These are phyloP conservation scores for Ramaria sp. DNA, from an alignment of 768 basidiomycete genomes.

Conservation along the genomic window DNA sequence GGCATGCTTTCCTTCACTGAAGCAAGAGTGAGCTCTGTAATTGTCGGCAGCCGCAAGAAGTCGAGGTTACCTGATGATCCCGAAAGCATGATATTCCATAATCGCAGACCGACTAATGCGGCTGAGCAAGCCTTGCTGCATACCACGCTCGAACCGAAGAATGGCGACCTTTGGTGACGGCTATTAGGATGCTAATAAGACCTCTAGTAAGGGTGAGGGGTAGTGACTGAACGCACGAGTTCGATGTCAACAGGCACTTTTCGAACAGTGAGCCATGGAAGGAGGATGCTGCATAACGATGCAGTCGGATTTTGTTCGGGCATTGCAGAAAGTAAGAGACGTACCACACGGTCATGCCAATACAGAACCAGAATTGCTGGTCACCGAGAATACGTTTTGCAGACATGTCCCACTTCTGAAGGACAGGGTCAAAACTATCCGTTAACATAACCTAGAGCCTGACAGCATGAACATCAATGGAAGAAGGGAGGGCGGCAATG, in stretches of 20 bases:
- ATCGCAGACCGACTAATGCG: conserved; percentile 63
- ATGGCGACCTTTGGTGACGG: conserved; percentile 76
- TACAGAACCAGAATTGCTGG: conserved; percentile 70
- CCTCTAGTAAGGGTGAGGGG: neutral
- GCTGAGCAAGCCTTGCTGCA: conserved; percentile 73
- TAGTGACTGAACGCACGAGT: conserved; percentile 36
- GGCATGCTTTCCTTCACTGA: conserved; percentile 59
- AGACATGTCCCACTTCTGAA: conserved; percentile 45
- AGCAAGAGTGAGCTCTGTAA: neutral
- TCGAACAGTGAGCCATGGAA: conserved; percentile 70
- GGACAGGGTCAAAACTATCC: conserved; percentile 48
- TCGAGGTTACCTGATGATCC: conserved; percentile 54
- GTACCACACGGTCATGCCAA: conserved; percentile 66
- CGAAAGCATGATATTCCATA: conserved; percentile 79
- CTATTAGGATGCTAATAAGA: conserved; percentile 24
- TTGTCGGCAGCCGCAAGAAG: neutral
- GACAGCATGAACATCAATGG: conserved; percentile 40
- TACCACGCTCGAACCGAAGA: conserved; percentile 69
- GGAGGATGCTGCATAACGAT: conserved; percentile 37
- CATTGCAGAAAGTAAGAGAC: conserved; percentile 15
- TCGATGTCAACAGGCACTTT: conserved; percentile 68
- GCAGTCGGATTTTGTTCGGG: neutral
- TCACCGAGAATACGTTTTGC: conserved; percentile 46
- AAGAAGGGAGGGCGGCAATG: conserved; percentile 27
- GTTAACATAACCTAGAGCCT: conserved; percentile 53